Evolutionary conservation across 805 yeast genomes (phyloP).

Genomic region (Lipomyces yamadae): DNA sequence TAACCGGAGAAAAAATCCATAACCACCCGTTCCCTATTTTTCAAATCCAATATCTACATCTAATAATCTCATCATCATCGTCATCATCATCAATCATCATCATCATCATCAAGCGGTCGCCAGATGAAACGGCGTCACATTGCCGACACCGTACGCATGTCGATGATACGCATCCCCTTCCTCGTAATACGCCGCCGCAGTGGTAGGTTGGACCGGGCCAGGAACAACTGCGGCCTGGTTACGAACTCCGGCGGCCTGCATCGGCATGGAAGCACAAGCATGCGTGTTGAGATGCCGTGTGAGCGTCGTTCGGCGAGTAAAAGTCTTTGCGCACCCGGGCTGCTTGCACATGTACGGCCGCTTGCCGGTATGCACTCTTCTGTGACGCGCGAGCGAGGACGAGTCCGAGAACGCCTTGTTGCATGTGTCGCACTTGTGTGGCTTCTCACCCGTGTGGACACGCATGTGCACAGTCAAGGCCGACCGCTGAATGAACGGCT

Average conservation of each 20-base stretch:
- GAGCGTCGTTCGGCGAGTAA: conserved; percentile 76
- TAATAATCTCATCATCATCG: background rate
- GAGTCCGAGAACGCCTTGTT: conserved; percentile 38
- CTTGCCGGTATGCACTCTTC: conserved; percentile 60
- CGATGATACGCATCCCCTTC: conserved; percentile 27
- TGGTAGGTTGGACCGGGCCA: conserved; percentile 6
- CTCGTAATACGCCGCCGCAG: conserved; percentile 15
- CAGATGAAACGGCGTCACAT: conserved; percentile 21
- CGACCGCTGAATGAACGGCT: conserved; percentile 80
- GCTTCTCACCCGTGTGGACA: conserved; percentile 83
- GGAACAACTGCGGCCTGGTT: no score
- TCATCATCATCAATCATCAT: no score
- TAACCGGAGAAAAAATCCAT: background rate
- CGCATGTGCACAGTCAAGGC: conserved; percentile 79
- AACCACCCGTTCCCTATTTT: no score
- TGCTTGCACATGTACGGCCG: conserved; percentile 60
- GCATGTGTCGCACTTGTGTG: conserved; percentile 59
- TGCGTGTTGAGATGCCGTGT: conserved; percentile 73
- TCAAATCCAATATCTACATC: background rate
- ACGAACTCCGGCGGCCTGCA: background rate
- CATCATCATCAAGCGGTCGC: conserved; percentile 9
- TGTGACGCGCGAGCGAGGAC: conserved; percentile 73
- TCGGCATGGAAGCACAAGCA: conserved; percentile 26
- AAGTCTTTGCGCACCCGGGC: conserved; percentile 63
- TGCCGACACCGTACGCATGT: conserved; percentile 11